Evolutionary conservation across 1,284 basidiomycete genomes (phyloP), one percentile per base, ranked within the genome.

Genomic region (Boletellus deceptivus): DNA sequence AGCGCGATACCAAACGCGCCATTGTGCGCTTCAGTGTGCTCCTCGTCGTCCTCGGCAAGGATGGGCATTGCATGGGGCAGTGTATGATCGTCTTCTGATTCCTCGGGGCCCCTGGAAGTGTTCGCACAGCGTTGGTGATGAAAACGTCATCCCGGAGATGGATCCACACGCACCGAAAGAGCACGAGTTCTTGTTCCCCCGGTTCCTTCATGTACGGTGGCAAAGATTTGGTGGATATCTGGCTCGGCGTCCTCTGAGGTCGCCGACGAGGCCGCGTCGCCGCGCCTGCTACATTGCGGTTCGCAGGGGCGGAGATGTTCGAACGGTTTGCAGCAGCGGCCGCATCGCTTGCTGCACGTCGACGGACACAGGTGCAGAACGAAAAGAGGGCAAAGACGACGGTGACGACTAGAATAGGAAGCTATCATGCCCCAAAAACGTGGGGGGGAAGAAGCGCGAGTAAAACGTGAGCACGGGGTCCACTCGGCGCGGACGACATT

Each of bases 201-300:
- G 87, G 86, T 57, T 90, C 87, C 65, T 88, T 89, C 72, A 81
- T 86, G 60, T 90, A 90, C 22, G 75, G 78, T 5, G 87, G 88
- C 35, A 91, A 64, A 2, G 83, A 87, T 40, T 76, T 79, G 14
- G 86, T 88, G 14, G 85, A 88, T 49, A 89, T 82, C 63, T 88
- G 86, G 45, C 79, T 80, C 2, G 78, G 73, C 1, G 76, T 78
- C 34, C 78, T 67, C 17, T 80, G 71, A 14, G 76, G 76, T 46
- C 84, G 70, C 27, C 86, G 70, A 3, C 72, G 59, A 46, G 78
- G 69, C 31, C 57, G 59, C 6, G 29, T 29, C 5, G 37, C 18
- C 34, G 43, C 17, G 37, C 20, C 37, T 10, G 43, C 7, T 27
- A 43, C 13, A 40, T 46, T 45, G 49, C 50, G 33, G 22, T 29